Conservation (phyloP, 805 yeast species). For the Candida palmyrensis region DNA sequence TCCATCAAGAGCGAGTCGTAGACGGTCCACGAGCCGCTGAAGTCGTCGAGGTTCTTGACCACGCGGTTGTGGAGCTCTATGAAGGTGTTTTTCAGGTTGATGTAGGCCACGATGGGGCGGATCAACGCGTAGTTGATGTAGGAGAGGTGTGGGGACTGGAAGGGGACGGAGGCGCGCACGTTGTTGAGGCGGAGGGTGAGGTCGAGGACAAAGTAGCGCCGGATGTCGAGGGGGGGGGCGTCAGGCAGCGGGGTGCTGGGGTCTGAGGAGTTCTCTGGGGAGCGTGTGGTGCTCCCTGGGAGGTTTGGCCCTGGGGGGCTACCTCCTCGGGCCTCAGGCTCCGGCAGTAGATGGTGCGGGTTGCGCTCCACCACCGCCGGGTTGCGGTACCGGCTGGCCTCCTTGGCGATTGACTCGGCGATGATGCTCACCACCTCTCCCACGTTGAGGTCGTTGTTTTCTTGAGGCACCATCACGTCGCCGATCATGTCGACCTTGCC, state of each 20-base stretch:
- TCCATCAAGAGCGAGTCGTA: constrained; percentile 90
- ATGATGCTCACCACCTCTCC: constrained; percentile 46
- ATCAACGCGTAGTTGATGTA: constrained; percentile 88
- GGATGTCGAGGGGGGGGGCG: constrained; percentile 22
- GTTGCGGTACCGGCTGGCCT: constrained; percentile 40
- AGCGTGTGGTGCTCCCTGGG: constrained; percentile 2
- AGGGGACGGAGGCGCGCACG: constrained; percentile 84
- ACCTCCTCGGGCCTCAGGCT: constrained; percentile 10
- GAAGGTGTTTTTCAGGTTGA: constrained; percentile 82
- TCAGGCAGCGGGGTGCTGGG: background rate
- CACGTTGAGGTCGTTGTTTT: constrained; percentile 45
- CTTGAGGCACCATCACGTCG: constrained; percentile 77
- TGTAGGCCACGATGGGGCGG: constrained; percentile 92
- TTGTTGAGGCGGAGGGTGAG: constrained; percentile 74
- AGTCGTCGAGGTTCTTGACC: constrained; percentile 72
- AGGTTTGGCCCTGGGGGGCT: constrained; percentile 5
- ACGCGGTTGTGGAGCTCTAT: constrained; percentile 84
- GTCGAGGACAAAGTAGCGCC: constrained; percentile 69
- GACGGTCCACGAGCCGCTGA: constrained; percentile 95
- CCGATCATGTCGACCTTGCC: constrained; percentile 94
- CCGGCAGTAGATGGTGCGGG: background rate
- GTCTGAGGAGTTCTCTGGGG: background rate
- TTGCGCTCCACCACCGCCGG: constrained; percentile 10
- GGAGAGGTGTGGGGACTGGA: constrained; percentile 82
- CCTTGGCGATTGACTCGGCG: constrained; percentile 43